Conservation (phyloP, 176 grass and related monocot genomes). For the Poa pratensis region DNA sequence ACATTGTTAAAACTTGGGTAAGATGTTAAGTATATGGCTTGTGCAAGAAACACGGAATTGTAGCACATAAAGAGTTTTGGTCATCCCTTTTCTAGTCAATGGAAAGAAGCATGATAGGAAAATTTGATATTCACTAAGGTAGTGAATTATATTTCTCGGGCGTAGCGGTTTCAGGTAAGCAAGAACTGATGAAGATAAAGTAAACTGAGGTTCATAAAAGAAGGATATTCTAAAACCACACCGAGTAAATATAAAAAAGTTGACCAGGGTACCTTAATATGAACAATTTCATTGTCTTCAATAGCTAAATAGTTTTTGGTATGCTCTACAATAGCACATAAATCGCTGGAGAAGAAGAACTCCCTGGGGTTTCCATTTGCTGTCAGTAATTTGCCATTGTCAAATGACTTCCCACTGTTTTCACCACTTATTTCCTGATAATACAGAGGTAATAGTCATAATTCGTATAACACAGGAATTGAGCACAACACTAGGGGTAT, state of each 20-base stretch:
- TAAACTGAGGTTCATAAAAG: not conserved
- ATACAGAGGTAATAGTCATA: not conserved
- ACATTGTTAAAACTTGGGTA: conserved; percentile 13
- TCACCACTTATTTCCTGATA: conserved; percentile 74
- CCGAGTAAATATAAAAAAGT: not conserved
- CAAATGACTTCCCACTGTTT: conserved; percentile 61
- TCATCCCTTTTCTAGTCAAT: not conserved
- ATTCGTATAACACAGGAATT: not conserved
- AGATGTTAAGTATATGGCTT: not conserved
- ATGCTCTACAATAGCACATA: conserved; percentile 97
- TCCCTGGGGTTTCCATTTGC: conserved; percentile 82
- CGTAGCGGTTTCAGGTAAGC: not conserved
- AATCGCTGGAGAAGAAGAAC: conserved; percentile 92
- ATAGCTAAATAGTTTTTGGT: conserved; percentile 87
- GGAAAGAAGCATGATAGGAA: not conserved
- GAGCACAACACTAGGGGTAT: not conserved
- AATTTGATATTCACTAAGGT: not conserved
- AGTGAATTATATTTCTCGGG: not conserved
- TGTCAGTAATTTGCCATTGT: conserved; percentile 82
- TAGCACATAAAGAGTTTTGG: not conserved
- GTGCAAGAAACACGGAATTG: not conserved
- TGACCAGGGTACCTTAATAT: conserved; percentile 72
- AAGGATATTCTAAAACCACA: not conserved
- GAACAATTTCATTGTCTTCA: conserved; percentile 91
- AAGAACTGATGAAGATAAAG: not conserved